A percentile compares a stretch with the other conserved stretches of the same genome.
Conservation (phyloP, 148 eudicot species). For the Rhododendron vialii region DNA sequence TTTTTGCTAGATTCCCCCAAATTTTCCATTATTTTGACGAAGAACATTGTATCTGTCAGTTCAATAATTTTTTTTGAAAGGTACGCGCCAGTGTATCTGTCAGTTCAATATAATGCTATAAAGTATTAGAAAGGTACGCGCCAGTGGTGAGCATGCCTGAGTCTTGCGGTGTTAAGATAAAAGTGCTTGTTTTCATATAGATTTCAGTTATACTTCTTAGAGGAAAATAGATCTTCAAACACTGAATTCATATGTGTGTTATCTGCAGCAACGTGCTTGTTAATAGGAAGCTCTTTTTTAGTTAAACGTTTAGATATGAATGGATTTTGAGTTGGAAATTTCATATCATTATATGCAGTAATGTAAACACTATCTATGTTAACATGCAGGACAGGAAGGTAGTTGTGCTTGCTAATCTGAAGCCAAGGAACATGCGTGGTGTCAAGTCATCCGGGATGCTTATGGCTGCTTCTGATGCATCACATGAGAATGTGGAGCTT, state of each 20-base stretch:
- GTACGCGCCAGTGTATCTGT: background rate
- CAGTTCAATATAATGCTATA: background rate
- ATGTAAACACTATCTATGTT: background rate
- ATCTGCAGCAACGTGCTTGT: background rate
- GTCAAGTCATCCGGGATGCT: conserved; percentile 91
- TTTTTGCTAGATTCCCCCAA: background rate
- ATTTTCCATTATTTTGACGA: background rate
- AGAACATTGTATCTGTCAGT: background rate
- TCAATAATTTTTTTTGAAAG: background rate
- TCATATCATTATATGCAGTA: background rate
- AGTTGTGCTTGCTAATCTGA: conserved; percentile 84
- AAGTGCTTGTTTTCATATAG: background rate
- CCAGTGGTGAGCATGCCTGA: background rate
- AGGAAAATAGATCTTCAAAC: background rate
- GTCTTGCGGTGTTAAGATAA: background rate
- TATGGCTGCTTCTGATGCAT: conserved; percentile 97
- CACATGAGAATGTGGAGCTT: conserved; percentile 93
- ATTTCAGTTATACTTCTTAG: background rate
- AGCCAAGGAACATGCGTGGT: conserved; percentile 97
- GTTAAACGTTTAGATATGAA: background rate
- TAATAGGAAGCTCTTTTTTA: background rate
- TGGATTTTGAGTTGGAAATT: background rate
- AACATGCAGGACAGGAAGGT: conserved; percentile 62
- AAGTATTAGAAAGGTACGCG: background rate
- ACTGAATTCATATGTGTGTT: background rate